Evolutionary conservation across 345 rosid genomes (phyloP).

Genomic region (Reutealis trisperma): DNA sequence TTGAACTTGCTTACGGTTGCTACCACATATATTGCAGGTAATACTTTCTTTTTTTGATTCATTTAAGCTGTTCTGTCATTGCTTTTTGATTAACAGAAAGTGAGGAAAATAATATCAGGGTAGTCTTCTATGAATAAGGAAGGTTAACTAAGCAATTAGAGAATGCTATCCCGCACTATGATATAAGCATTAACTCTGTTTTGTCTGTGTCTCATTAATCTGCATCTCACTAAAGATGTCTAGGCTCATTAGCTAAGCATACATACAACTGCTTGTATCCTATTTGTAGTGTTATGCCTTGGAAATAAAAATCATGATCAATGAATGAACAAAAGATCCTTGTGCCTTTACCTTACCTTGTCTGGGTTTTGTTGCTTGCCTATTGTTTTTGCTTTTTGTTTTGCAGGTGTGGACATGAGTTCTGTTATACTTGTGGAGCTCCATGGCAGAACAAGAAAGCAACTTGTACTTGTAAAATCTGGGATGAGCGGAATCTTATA

Average conservation of each 20-base stretch:
- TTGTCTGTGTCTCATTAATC: too few relatives aligned
- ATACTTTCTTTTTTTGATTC: background rate
- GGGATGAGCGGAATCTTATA: conserved; percentile 44
- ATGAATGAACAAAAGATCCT: background rate
- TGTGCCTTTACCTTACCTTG: background rate
- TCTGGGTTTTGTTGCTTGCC: background rate
- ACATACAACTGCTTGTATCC: background rate
- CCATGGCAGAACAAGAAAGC: conserved; percentile 50
- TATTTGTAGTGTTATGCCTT: background rate
- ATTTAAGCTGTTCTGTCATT: background rate
- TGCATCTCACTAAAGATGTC: too few relatives aligned
- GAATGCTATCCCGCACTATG: too few relatives aligned
- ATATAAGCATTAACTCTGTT: too few relatives aligned
- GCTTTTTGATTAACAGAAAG: background rate
- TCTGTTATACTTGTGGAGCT: conserved; percentile 70
- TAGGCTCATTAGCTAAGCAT: background rate
- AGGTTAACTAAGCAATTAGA: too few relatives aligned
- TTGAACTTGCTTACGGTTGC: conserved; percentile 57
- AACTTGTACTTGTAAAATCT: conserved; percentile 52
- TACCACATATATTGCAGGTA: conserved; percentile 70
- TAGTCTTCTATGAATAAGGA: too few relatives aligned
- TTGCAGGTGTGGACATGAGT: conserved; percentile 60
- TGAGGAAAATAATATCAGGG: too few relatives aligned
- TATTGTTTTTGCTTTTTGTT: conserved; percentile 8
- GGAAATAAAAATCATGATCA: background rate